These are phyloP conservation scores for Globisporangium polare DNA, from an alignment of 352 stramenopile species.

Conservation along the genomic window DNA sequence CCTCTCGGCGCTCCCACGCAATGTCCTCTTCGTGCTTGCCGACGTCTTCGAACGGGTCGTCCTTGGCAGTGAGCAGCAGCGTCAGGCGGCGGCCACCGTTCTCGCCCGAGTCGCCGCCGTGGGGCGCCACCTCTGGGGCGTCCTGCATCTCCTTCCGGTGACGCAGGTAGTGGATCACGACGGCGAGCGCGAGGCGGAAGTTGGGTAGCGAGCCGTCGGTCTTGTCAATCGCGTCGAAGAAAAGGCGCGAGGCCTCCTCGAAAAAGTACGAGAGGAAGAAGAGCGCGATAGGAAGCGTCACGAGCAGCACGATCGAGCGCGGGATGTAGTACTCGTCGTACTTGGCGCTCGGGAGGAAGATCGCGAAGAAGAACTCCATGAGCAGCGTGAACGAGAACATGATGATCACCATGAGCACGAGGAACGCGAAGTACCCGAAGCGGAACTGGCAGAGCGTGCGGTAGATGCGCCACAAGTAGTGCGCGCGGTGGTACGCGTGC, in stretches of 20 bases:
- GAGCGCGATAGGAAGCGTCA: conserved; percentile 55
- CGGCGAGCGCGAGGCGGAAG: conserved; percentile 67
- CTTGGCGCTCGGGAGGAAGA: conserved; percentile 77
- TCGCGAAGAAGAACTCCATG: conserved; percentile 86
- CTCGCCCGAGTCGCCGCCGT: neutral
- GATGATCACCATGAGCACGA: conserved; percentile 81
- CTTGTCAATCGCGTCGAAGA: conserved; percentile 72
- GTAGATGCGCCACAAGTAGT: conserved; percentile 59
- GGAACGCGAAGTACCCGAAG: conserved; percentile 74
- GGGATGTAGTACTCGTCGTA: conserved; percentile 62
- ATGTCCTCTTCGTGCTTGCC: conserved; percentile 60
- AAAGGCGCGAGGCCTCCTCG: conserved; percentile 61
- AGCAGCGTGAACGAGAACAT: conserved; percentile 83
- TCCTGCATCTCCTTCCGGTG: conserved; percentile 61
- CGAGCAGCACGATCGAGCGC: conserved; percentile 50
- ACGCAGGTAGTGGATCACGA: conserved; percentile 77
- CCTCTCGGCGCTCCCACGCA: conserved; percentile 31
- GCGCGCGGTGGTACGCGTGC: conserved; percentile 35
- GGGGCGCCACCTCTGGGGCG: neutral
- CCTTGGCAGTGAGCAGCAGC: conserved; percentile 41
- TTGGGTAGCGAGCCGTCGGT: conserved; percentile 65
- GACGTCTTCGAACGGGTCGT: conserved; percentile 52
- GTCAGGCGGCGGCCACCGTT: neutral
- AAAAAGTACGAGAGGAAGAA: conserved; percentile 84
- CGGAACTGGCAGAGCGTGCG: conserved; percentile 70